phyloP scores from a whole-genome alignment of 257 asterid genomes.

The Solanum arcanum region DNA sequence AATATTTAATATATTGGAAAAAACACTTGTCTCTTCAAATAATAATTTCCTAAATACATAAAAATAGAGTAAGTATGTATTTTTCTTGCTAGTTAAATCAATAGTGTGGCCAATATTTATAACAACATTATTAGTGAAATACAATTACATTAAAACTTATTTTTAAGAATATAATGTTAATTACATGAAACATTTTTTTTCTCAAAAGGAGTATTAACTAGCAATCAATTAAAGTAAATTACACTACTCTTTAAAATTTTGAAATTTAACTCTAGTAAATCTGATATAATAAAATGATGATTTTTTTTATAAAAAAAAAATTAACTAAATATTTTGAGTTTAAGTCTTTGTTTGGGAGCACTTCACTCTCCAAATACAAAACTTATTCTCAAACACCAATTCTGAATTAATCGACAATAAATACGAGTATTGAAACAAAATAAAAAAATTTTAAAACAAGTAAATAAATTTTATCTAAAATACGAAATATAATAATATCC shows the following conservation, averaged over 20 bases:
- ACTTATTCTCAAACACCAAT: rapidly evolving
- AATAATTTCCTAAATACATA: background rate
- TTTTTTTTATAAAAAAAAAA: background rate
- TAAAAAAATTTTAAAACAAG: background rate
- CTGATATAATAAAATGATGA: background rate
- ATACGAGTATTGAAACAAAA: rapidly evolving
- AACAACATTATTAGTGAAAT: background rate
- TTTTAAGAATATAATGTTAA: background rate
- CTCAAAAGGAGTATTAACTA: background rate
- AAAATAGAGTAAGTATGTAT: too few species aligned
- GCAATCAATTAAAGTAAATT: background rate
- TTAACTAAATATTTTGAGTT: background rate
- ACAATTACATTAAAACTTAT: background rate
- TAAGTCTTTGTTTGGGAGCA: background rate
- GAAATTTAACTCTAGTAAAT: background rate
- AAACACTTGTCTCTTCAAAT: background rate
- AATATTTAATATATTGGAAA: too few species aligned
- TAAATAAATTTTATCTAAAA: background rate
- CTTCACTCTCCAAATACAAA: background rate
- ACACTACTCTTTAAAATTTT: background rate
- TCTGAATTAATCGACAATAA: too few species aligned
- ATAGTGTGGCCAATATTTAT: background rate
- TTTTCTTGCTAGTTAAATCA: too few species aligned
- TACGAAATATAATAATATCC: background rate
- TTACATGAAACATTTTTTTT: background rate